Evolutionary conservation across 2,329 filamentous ascomycete genomes (phyloP), one percentile per base, ranked within the genome.

Genomic region (Ceratocystis ficicola): DNA sequence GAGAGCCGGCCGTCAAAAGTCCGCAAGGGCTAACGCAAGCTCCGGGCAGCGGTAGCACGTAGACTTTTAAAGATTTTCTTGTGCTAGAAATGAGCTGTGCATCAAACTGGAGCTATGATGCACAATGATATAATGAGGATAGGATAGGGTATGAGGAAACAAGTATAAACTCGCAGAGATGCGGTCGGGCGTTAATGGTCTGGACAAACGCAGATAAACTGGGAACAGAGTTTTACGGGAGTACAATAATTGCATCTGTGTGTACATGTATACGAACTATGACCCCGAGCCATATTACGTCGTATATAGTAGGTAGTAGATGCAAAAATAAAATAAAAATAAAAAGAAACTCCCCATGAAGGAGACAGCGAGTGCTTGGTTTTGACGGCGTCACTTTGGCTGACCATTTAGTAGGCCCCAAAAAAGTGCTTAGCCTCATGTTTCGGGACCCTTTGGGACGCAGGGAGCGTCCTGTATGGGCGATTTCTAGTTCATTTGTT

Each of bases 241-340:
- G 48, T 25, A 25, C 48, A 52, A 52, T 17, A 22, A 52, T 10
- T 52, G 48, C 15, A 52, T 28, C 48, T 52, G 48, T 52, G 48
- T 25, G 28, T 52, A 52, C 48, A 52, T 52, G 48, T 52, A 52
- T 52, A 52, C 48, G 48, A 52, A 52, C 48, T 25, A 52, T n/a
- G 15, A 48, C 10, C 3, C 48, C 36, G 36, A 41, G 36, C 36
- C 12, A 41, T 10, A 41, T 41, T 41, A 41, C 36, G 12, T 41
- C 12, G 36, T 15, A 41, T 41, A 52, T 15, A n/a, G 48, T 12
- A 52, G 7, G 3, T 10, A 15, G 25, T 41, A 52, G 20, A 52
- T 15, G 25, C 22, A 28, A 28, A 25, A 22, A 4, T 8, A 12
- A 28, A 52, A 52, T 10, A 52, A 4, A 12, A 52, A 22, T 2